A percentile compares a stretch with the other conserved stretches of the same genome.
Evolutionary conservation across 768 basidiomycete species (phyloP).

Genomic region (Psilocybe tampanensis): DNA sequence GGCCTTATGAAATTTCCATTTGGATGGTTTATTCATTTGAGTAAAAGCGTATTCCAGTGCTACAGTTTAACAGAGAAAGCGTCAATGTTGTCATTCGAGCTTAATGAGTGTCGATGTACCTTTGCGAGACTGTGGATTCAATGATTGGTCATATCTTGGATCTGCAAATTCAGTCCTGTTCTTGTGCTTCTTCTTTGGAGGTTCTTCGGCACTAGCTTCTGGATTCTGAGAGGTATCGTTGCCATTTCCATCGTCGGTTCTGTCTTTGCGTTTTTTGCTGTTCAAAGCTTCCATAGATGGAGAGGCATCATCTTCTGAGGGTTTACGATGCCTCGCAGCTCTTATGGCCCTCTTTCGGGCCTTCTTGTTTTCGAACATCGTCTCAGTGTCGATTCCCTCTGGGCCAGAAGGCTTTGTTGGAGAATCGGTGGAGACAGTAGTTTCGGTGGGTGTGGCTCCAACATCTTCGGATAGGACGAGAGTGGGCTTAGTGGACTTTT

Average conservation of each 20-base stretch:
- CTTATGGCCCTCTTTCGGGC: slow-evolving; percentile 6
- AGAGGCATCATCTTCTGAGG: slow-evolving; percentile 2
- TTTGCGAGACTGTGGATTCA: slow-evolving; percentile 43
- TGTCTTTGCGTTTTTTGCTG: slow-evolving; percentile 19
- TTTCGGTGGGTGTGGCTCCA: neutral
- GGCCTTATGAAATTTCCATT: slow-evolving; percentile 79
- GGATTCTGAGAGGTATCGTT: slow-evolving; percentile 14
- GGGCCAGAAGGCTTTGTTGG: neutral
- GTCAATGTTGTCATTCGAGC: neutral
- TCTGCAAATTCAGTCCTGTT: slow-evolving; percentile 48
- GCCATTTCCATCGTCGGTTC: slow-evolving; percentile 10
- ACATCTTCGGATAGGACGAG: neutral
- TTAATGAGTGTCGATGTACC: slow-evolving; percentile 26
- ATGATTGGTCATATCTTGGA: slow-evolving; percentile 39
- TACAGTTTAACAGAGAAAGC: slow-evolving; percentile 16
- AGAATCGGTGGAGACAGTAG: neutral
- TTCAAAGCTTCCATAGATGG: slow-evolving; percentile 2
- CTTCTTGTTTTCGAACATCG: slow-evolving; percentile 3
- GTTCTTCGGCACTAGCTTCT: slow-evolving; percentile 13
- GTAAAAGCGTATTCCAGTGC: slow-evolving; percentile 55
- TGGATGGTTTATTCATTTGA: slow-evolving; percentile 47
- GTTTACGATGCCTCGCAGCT: slow-evolving; percentile 1
- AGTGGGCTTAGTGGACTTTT: slow-evolving; percentile 2
- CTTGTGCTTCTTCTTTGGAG: slow-evolving; percentile 37
- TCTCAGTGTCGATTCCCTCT: slow-evolving; percentile 2